Evolutionary conservation across 305 asterid genomes (phyloP), one percentile per base, ranked within the genome.

Genomic region (Stenogyne calaminthoides): DNA sequence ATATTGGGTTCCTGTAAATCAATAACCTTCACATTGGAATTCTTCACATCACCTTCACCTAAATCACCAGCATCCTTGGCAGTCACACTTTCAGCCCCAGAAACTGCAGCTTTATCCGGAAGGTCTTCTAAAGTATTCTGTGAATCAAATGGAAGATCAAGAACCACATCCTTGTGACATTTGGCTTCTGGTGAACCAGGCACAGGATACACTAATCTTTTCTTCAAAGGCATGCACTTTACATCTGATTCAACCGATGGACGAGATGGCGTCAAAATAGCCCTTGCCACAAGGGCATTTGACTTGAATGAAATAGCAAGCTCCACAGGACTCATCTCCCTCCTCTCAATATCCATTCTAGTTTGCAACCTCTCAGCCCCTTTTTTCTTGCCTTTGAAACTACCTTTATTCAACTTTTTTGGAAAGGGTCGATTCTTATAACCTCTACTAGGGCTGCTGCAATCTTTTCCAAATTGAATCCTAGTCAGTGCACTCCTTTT

Each of bases 291-390:
- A 42, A 92, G 89, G 60, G 96, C 80, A 85, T 90, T 90, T 55
- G 99, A 91, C 84, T 87, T 88, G 67, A 88, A 91, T 10, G 96
- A 87, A 72, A 93, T 90, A 76, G 88, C 85, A 82, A 91, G 97
- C 69, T 93, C 90, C 86, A 87, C 68, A 15, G 89, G 86, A 73
- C 87, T 85, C 71, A 81, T 77, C 77, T 84, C 89, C 80, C 85
- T 83, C 76, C 80, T 80, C 52, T 74, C 78, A 60, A 36, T 87
- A 73, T 76, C 92, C 64, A 51, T 67, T 64, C 76, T 64, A 9
- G 63, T 67, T 59, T 78, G 88, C 37, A 73, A 54, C 64, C 67
- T 58, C 64, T 68, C 77, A 73, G 51, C 64, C 44, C 62, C 79
- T 77, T 76, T 82, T 46, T 72, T 84, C 74, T 81, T 83, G 73